These are phyloP conservation scores for Funneliformis geosporum DNA, from an alignment of 192 early-diverging fungal species.

Conservation along the genomic window DNA sequence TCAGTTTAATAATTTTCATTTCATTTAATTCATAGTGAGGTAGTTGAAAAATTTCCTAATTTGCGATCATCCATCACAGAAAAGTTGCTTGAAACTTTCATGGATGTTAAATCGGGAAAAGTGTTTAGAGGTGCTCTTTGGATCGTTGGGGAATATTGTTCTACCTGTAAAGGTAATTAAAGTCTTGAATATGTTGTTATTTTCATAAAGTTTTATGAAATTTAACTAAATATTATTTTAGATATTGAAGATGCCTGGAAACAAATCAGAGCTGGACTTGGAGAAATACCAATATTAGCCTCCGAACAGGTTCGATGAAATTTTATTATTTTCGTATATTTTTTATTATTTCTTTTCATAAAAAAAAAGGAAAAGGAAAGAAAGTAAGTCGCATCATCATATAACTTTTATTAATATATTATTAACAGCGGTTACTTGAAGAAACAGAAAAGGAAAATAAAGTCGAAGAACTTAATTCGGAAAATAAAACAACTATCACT, in stretches of 20 bases:
- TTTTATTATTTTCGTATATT: not conserved
- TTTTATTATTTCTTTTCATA: too few species aligned
- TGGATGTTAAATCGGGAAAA: slow-evolving; percentile 87
- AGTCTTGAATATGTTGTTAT: not conserved
- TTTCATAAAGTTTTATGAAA: not conserved
- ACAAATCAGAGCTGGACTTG: slow-evolving; percentile 79
- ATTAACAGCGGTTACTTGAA: slow-evolving; percentile 60
- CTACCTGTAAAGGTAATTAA: slow-evolving; percentile 48
- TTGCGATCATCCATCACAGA: slow-evolving; percentile 83
- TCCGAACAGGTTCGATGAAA: slow-evolving; percentile 68
- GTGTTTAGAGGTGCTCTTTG: slow-evolving; percentile 96
- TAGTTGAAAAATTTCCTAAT: slow-evolving; percentile 93
- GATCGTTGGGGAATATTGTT: slow-evolving; percentile 97
- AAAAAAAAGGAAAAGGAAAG: too few species aligned
- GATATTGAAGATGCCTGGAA: slow-evolving; percentile 86
- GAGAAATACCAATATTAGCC: slow-evolving; percentile 93
- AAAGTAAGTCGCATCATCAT: too few species aligned
- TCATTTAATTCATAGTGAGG: slow-evolving; percentile 61
- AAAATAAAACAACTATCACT: slow-evolving; percentile 37
- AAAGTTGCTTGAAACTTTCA: slow-evolving; percentile 79
- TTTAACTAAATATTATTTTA: not conserved
- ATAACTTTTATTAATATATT: not conserved
- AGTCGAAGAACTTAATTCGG: slow-evolving; percentile 38
- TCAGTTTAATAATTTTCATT: slow-evolving; percentile 17
- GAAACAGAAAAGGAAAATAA: slow-evolving; percentile 63